These are phyloP conservation scores for Caryopteris hybrid DNA, from an alignment of 305 asterid species.

Conservation along the genomic window DNA sequence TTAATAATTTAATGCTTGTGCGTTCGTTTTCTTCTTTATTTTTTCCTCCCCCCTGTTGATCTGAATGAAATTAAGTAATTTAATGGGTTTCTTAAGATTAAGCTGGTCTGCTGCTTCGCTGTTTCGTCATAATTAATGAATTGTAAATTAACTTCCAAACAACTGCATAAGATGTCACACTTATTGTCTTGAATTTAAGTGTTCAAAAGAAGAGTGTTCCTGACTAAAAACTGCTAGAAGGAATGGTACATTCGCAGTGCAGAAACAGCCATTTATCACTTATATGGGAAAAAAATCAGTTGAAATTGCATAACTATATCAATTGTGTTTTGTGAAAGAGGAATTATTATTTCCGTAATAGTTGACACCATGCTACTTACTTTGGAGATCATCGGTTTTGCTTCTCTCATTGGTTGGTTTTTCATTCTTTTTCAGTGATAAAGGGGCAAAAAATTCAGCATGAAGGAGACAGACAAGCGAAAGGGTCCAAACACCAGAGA, in stretches of 20 bases:
- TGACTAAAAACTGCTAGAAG: not conserved
- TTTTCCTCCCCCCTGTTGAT: too few relatives aligned
- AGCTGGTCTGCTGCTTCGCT: not conserved
- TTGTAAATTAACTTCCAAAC: not conserved
- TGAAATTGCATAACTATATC: too few relatives aligned
- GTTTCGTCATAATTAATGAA: not conserved
- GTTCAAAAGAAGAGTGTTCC: not conserved
- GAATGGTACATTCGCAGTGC: not conserved
- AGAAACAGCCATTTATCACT: not conserved
- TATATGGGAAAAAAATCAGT: too few relatives aligned
- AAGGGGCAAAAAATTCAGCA: slow-evolving; percentile 32
- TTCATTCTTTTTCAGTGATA: slow-evolving; percentile 21
- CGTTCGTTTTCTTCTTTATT: too few relatives aligned
- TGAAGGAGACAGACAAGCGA: slow-evolving; percentile 71
- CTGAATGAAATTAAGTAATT: slow-evolving; percentile 1
- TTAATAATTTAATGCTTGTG: too few relatives aligned
- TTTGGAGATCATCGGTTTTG: not conserved
- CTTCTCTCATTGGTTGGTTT: slow-evolving; percentile 7
- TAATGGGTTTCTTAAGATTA: not conserved
- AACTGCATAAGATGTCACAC: not conserved
- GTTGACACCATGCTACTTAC: not conserved
- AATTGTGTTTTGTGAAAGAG: not conserved
- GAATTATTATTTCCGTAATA: not conserved
- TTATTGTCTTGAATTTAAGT: not conserved
- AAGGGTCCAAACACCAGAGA: slow-evolving; percentile 51